Base-by-base conservation (phyloP, 441 rosid species). In the Gossypium davidsonii region DNA sequence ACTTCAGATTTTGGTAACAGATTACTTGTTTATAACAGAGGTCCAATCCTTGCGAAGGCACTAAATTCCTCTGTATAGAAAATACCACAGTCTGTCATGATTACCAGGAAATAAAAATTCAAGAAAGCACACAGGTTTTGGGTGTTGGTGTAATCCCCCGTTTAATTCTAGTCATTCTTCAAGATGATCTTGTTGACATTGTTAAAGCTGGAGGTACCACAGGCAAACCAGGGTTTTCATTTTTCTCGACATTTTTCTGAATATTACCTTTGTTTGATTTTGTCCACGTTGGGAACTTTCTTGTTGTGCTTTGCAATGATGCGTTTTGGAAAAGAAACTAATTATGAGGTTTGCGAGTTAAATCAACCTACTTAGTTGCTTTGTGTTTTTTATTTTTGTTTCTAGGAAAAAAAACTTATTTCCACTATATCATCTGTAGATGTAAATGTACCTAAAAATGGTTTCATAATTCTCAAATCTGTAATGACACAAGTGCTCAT, bases 111-210 rank as follows among this genome's bases (percentile, higher is more conserved):
- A 86, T 93, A 75, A 95, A 95, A 85, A 85, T 95, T 76, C 99
- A 95, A 88, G 99, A 95, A 83, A 91, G 90, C 67, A 89, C 96
- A 5, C 98, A 95, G 78, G 85, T 91, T 18, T 76, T 95, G 82
- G 97, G 91, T 67, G 98, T 95, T 80, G 99, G 99, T 70, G 96
- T 91, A 75, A 91, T 95, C 79, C 99, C 99, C 71, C 92, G 96
- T 71, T 93, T 96, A 70, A 89, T 93, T 76, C 83, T 84, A 57
- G 89, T 93, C 58, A 82, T 93, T 70, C 77, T 95, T 76, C 88
- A 67, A 83, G 97, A 93, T 83, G 98, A 95, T 86, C 99, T 93
- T 83, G 99, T 90, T 81, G 99, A 95, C 85, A 83, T 82, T 69
- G 90, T 93, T 76, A 93, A 91, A 85, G 95, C 99, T 77, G 99